Conservation (phyloP, 2,329 filamentous ascomycete species). For the Cordyceps fumosorosea region DNA sequence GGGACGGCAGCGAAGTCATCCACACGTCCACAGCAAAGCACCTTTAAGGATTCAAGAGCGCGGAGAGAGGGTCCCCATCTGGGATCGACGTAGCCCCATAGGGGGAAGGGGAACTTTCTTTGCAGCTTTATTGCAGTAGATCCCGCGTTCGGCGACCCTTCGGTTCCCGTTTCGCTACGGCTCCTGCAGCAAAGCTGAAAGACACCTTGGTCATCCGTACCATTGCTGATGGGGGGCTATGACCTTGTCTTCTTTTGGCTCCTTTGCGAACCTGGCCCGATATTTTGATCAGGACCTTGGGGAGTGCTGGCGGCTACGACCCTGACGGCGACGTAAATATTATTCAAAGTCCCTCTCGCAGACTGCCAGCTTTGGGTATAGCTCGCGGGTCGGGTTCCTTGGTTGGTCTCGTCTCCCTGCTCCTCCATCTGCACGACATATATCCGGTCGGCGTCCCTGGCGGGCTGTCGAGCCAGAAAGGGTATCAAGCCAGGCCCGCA, state of each 20-base stretch:
- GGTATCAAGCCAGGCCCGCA: background rate
- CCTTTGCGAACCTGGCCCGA: background rate
- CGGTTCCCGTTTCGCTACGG: background rate
- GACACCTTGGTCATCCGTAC: background rate
- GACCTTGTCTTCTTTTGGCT: background rate
- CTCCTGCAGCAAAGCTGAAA: constrained; percentile 7
- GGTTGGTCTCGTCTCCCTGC: background rate
- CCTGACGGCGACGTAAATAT: constrained; percentile 2
- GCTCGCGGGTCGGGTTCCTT: background rate
- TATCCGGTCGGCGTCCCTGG: background rate
- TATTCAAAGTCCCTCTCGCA: background rate
- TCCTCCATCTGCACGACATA: constrained; percentile 1
- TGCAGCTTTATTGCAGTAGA: background rate
- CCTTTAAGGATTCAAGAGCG: background rate
- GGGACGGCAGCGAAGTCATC: background rate
- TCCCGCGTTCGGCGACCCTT: constrained; percentile 3
- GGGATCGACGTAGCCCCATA: background rate
- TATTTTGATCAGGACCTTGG: background rate
- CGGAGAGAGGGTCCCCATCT: background rate
- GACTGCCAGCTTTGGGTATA: constrained; percentile 1
- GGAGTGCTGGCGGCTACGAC: background rate
- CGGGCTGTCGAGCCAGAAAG: background rate
- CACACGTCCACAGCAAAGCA: no score
- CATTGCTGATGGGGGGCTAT: background rate
- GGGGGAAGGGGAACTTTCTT: background rate